Base-by-base conservation (phyloP, 371 early-diverging fungal genomes). In the Nosema bombycis region DNA sequence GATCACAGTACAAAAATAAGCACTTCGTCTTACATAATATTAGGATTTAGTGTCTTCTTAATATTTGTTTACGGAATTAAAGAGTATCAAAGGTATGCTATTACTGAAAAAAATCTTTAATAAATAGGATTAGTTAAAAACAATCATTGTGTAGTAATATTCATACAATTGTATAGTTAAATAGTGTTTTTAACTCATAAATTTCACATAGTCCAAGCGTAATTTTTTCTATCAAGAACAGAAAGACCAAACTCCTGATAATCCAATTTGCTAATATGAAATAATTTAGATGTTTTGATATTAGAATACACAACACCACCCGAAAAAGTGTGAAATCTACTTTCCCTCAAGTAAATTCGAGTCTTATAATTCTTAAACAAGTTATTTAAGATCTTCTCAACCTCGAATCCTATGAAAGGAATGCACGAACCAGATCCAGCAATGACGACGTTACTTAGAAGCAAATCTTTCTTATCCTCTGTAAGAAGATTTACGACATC, bases 281-380 rank as follows among this genome's bases (percentile, higher is more conserved):
- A n/a, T n/a, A n/a, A n/a, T n/a, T n/a, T n/a, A n/a, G n/a, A n/a
- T n/a, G 64, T 70, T 24, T 75, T 72, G 28, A 81, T 70, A 32
- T 75, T 71, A 6, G 78, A 77, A 24, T 73, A 24, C n/a, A 81
- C 60, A 32, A 67, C 75, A 12, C 81, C 78, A 37, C 81, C 81
- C 69, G 70, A 70, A 65, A 73, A 81, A 28, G 81, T 81, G 32
- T 72, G 38, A 70, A 81, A 81, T 28, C 73, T 70, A 38, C 67
- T 81, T 34, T 70, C 72, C 32, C 77, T 73, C 37, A 56, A 65
- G 30, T 32, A 58, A 57, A 76, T 76, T 54, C 69, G 60, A 18
- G 64, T 32, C 29, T 72, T 73, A 60, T 33, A 56, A 29, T 77
- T 73, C 15, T 71, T 55, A 34, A 32, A 62, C 28, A 77, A 33